A percentile compares a stretch with the other conserved stretches of the same genome.
These are phyloP conservation scores for Lecanicillium sp. DNA, from an alignment of 2,329 filamentous ascomycete species.

Conservation along the genomic window DNA sequence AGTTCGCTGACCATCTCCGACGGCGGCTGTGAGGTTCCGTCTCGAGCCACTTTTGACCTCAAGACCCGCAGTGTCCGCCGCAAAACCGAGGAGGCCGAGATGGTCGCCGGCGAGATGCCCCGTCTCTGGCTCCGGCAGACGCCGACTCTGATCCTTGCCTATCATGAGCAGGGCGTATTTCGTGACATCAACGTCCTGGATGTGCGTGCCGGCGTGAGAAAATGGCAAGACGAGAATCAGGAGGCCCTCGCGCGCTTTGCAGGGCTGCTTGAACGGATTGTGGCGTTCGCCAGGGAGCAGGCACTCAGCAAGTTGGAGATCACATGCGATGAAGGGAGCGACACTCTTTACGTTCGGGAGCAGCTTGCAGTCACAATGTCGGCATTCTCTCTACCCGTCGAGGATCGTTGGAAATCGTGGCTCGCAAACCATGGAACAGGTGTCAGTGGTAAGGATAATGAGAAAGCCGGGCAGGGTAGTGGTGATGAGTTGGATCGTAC, in stretches of 20 bases:
- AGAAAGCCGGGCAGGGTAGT: not conserved
- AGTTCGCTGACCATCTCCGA: slow-evolving; percentile 11
- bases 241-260: slow-evolving; percentile 21
- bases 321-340: slow-evolving; percentile 12
- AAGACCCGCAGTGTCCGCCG: slow-evolving; percentile 29
- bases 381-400: slow-evolving; percentile 22
- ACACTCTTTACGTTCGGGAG: slow-evolving; percentile 21
- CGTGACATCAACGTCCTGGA: slow-evolving; percentile 26
- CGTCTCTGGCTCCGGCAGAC: slow-evolving; percentile 33
- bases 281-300: slow-evolving; percentile 15
- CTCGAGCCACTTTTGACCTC: slow-evolving; percentile 30
- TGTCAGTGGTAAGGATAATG: slow-evolving; percentile 3
- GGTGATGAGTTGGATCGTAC: slow-evolving; percentile 6
- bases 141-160: slow-evolving; percentile 30
- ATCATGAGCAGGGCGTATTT: slow-evolving; percentile 28
- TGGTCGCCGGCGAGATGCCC: slow-evolving; percentile 27
- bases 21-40: slow-evolving; percentile 22
- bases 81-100: slow-evolving; percentile 17
- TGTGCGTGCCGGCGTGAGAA: slow-evolving; percentile 19
- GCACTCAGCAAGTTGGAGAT: slow-evolving; percentile 21
- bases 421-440: not conserved
- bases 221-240: slow-evolving; percentile 27
- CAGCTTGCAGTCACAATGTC: slow-evolving; percentile 18
- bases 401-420: slow-evolving; percentile 19
- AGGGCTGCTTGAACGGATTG: slow-evolving; percentile 19